These are phyloP conservation scores for Wickerhamiella spandovensis DNA, from an alignment of 805 yeast genomes.

Conservation along the genomic window DNA sequence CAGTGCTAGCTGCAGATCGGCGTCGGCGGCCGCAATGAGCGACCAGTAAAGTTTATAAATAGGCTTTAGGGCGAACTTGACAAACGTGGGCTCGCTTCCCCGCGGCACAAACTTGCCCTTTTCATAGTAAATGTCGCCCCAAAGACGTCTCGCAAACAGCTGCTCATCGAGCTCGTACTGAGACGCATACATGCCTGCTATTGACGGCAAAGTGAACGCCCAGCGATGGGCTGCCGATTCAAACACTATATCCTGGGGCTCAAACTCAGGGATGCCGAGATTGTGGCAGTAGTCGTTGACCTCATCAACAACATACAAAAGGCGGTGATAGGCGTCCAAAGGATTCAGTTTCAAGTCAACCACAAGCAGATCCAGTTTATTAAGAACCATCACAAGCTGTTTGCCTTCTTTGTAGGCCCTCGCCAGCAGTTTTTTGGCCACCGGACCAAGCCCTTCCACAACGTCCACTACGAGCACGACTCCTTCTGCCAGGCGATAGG, in stretches of 20 bases:
- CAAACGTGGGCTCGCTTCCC: constrained; percentile 34
- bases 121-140: constrained; percentile 64
- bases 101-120: constrained; percentile 34
- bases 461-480: constrained; percentile 64
- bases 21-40: constrained; percentile 40
- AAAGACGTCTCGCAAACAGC: constrained; percentile 41
- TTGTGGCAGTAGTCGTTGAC: constrained; percentile 41
- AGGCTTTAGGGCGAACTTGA: constrained; percentile 59
- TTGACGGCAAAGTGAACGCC: constrained; percentile 54
- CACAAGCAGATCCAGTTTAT: constrained; percentile 76
- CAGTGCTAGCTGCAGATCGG: constrained; percentile 33
- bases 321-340: constrained; percentile 54
- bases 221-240: constrained; percentile 52
- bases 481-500: constrained; percentile 49
- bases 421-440: constrained; percentile 36
- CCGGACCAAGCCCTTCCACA: constrained; percentile 63
- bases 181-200: constrained; percentile 37
- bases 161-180: constrained; percentile 21
- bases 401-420: constrained; percentile 38
- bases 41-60: constrained; percentile 60
- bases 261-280: constrained; percentile 3
- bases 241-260: constrained; percentile 58
- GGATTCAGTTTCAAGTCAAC: constrained; percentile 70
- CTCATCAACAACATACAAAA: constrained; percentile 45
- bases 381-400: constrained; percentile 49